Evolutionary conservation across 352 stramenopile species (phyloP), one percentile per base, ranked within the genome.

Genomic region (Phytophthora sp.): DNA sequence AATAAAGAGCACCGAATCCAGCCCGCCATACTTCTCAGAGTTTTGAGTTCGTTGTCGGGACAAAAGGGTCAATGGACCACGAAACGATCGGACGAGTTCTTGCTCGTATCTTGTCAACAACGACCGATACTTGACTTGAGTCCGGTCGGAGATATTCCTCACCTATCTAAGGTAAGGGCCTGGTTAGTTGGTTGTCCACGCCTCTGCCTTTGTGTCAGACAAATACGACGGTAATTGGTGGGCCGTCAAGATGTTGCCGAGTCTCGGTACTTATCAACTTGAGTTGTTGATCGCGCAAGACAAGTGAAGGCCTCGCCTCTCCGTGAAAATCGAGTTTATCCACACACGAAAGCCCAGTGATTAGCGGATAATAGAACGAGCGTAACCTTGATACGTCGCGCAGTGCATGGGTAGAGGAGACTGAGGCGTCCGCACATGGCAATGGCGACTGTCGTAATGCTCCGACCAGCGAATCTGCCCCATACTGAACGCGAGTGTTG

Each of bases 1-100:
- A 73, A 7, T 9, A 61, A 15, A 21, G 35, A 66, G 61, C 69
- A 68, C 44, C 63, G 50, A 58, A 71, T 76, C 57, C 58, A 72
- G n/a, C 62, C 62, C 23, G 67, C 55, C 62, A 75, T 76, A 21
- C 36, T 51, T 54, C 13, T 3, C 33, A 20, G 23, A 50, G n/a
- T 16, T 31, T 51, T 39, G 24, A 5, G 38, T 29, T 69, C 66
- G 56, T 33, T 60, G 54, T 39, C 53, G 41, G 20, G 51, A 62
- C 23, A 59, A 73, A 77, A 68, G 15, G 50, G 33, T 30, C 58
- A 73, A 71, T 75, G 68, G 20, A 57, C 8, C 24, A 27, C 21
- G 4, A 33, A 46, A 45, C 36, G 39, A 59, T 52, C 20, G 46
- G 60, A 64, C 49, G 35, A 66, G 56, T 59, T 0, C 31, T 59